Evolutionary conservation across 163 green algal species (phyloP), one percentile per base, ranked within the genome.

Genomic region (Chlamydomonas reinhardtii): DNA sequence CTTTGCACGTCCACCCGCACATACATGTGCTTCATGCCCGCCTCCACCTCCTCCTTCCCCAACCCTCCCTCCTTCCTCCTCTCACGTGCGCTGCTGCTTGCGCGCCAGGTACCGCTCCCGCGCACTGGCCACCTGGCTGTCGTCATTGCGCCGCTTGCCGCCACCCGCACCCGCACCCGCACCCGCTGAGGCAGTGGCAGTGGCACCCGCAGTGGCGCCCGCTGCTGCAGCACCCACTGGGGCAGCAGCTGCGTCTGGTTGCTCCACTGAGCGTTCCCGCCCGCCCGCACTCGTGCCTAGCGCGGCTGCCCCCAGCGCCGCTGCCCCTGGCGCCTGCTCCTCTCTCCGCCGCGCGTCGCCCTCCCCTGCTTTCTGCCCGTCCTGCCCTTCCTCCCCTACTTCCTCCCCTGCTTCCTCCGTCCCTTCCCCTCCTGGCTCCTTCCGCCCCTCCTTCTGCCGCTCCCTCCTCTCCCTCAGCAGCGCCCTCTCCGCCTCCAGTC

Each of bases 51-150:
- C n/a, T n/a, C n/a, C n/a, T n/a, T n/a, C n/a, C n/a, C n/a, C n/a
- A n/a, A n/a, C n/a, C n/a, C n/a, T n/a, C n/a, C n/a, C n/a, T n/a
- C n/a, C n/a, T n/a, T n/a, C n/a, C n/a, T n/a, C n/a, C n/a, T n/a
- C n/a, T 22, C 29, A 34, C 48, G 62, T 80, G 35, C 88, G 75
- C 69, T 92, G 90, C 69, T 89, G 87, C 88, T 94, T 95, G 35
- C 96, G 89, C 0, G 94, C 94, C n/a, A 98, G 80, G 73, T 96
- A 98, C 4, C 95, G 85, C 86, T 97, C 95, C 31, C 91, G 66
- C 0, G 95, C 95, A 0, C 92, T 92, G 75, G 90, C 90, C n/a
- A 96, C 92, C 34, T 88, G 34, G 4, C 75, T 78, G 2, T 96
- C 93, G 35, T 97, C 92, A 65, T 93, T 94, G 20, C 92, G 92